phyloP scores from a whole-genome alignment of 1,284 basidiomycete species.

The Apiotrichum laibachii region DNA sequence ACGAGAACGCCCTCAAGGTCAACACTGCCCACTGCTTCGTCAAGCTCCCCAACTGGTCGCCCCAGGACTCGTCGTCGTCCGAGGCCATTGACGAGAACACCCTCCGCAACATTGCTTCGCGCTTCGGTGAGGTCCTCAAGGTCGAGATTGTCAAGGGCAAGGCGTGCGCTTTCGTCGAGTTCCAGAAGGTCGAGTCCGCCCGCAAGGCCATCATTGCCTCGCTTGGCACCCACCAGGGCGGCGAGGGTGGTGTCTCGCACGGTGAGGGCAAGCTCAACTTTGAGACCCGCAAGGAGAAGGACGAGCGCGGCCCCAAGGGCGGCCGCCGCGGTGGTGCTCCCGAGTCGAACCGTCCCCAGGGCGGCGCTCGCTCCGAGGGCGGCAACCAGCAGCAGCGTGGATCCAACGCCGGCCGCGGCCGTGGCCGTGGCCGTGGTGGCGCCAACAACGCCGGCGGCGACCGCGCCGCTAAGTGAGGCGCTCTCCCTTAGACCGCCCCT shows the following conservation, averaged over 20 bases:
- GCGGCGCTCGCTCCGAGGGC: slow-evolving; percentile 13
- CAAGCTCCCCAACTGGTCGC: slow-evolving; percentile 59
- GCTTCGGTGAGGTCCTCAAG: slow-evolving; percentile 84
- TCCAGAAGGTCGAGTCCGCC: slow-evolving; percentile 72
- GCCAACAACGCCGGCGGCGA: slow-evolving; percentile 13
- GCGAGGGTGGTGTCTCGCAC: slow-evolving; percentile 78
- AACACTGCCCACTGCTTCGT: slow-evolving; percentile 77
- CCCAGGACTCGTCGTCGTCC: slow-evolving; percentile 58
- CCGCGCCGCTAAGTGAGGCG: slow-evolving; percentile 16
- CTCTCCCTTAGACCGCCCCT: background rate
- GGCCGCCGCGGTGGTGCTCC: slow-evolving; percentile 14
- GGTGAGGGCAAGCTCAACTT: slow-evolving; percentile 65
- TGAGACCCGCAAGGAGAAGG: slow-evolving; percentile 85
- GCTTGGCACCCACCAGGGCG: slow-evolving; percentile 64
- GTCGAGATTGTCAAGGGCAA: slow-evolving; percentile 82
- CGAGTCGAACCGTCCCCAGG: slow-evolving; percentile 8
- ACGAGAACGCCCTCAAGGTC: slow-evolving; percentile 61
- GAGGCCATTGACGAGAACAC: slow-evolving; percentile 66
- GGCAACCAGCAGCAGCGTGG: slow-evolving; percentile 10
- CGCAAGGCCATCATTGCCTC: slow-evolving; percentile 77
- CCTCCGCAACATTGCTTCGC: slow-evolving; percentile 62
- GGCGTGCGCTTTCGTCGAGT: slow-evolving; percentile 94
- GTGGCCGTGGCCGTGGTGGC: slow-evolving; percentile 21
- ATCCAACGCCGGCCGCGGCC: slow-evolving; percentile 10
- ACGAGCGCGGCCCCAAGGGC: slow-evolving; percentile 57